Percentiles rank a stretch among this genome's conserved stretches.
These are phyloP conservation scores for Puccinia horiana DNA, from an alignment of 1,284 basidiomycete species.

Conservation along the genomic window DNA sequence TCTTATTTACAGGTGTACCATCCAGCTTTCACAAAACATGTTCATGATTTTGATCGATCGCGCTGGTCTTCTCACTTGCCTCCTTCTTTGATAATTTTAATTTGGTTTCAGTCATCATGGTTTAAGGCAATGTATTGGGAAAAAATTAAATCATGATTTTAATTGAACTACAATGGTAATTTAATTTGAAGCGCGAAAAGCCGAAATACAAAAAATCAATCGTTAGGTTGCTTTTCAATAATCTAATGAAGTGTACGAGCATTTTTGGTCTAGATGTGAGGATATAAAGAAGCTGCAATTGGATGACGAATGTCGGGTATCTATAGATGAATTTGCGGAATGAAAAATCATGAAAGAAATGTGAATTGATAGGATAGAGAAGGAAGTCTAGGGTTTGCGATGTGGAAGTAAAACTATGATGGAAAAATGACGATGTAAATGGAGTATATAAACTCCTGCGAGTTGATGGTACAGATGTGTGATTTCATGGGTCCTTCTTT, in stretches of 20 bases:
- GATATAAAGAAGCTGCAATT: not conserved
- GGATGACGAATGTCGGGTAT: not conserved
- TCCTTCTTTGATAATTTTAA: not conserved
- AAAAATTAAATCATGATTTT: not conserved
- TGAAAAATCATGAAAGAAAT: not conserved
- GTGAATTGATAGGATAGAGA: not conserved
- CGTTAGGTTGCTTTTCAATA: not conserved
- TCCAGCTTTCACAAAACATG: too few relatives aligned
- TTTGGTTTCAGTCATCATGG: not conserved
- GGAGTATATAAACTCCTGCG: not conserved
- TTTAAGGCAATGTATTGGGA: not conserved
- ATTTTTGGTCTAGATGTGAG: not conserved
- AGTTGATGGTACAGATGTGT: slow-evolving; percentile 17
- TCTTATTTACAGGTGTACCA: too few relatives aligned
- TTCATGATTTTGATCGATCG: not conserved
- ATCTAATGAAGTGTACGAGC: not conserved
- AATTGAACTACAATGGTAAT: not conserved
- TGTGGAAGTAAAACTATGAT: not conserved
- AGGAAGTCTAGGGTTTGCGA: not conserved
- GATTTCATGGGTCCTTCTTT: not conserved
- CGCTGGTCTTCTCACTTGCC: too few relatives aligned
- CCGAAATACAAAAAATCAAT: not conserved
- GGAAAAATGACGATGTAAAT: slow-evolving; percentile 15
- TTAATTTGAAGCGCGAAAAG: not conserved
- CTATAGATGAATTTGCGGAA: not conserved